Percentiles rank a stretch among this genome's conserved stretches.
Evolutionary conservation across 495 filamentous ascomycete species (phyloP).

Genomic region (Paragyromitra xinjiangensis): DNA sequence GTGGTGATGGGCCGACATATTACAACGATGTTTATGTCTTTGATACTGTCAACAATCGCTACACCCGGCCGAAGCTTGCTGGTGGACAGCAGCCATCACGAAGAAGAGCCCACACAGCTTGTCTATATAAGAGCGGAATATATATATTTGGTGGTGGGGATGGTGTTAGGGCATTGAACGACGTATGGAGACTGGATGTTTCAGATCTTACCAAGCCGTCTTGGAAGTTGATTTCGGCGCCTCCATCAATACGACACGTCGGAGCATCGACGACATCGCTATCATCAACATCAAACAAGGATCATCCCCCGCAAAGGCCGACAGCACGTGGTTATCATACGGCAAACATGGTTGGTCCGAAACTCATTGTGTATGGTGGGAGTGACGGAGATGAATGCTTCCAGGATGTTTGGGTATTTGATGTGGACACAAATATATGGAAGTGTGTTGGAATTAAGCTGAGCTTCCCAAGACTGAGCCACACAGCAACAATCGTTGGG

Average conservation of each 20-base stretch:
- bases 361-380: conserved; percentile 73
- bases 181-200: conserved; percentile 73
- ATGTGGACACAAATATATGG: conserved; percentile 67
- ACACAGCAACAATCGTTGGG: conserved; percentile 72
- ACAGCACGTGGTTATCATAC: conserved; percentile 73
- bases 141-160: conserved; percentile 74
- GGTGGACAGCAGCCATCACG: conserved; percentile 64
- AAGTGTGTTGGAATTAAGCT: conserved; percentile 62
- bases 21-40: conserved; percentile 75
- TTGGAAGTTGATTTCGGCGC: conserved; percentile 67
- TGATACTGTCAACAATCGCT: conserved; percentile 71
- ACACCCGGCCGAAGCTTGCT: conserved; percentile 66
- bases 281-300: conserved; percentile 25
- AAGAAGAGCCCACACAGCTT: conserved; percentile 71
- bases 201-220: conserved; percentile 69
- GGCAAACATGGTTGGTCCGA: conserved; percentile 73
- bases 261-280: conserved; percentile 53
- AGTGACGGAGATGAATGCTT: conserved; percentile 74
- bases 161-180: conserved; percentile 71
- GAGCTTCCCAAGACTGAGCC: conserved; percentile 68
- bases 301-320: conserved; percentile 59
- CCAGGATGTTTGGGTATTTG: conserved; percentile 74
- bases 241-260: conserved; percentile 36
- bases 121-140: conserved; percentile 72
- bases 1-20: conserved; percentile 72